Percentiles rank a stretch among this genome's conserved stretches.
Evolutionary conservation across 768 basidiomycete genomes (phyloP).

Genomic region (Macrocybe gigantea): DNA sequence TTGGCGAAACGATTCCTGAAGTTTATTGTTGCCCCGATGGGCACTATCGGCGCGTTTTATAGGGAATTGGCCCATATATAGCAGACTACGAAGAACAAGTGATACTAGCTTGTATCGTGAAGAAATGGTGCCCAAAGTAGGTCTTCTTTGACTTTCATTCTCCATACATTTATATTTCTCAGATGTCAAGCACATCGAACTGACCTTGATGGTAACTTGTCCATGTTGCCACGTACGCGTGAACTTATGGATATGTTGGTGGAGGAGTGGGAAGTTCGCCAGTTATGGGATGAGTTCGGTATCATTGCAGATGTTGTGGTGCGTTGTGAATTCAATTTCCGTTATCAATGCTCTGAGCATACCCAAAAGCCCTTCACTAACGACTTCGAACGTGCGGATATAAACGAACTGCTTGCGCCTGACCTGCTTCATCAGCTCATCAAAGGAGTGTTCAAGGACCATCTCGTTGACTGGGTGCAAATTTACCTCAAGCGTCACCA

Average conservation of each 20-base stretch:
- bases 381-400: slow-evolving; percentile 21
- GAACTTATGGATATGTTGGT: slow-evolving; percentile 14
- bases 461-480: slow-evolving; percentile 19
- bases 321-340: slow-evolving; percentile 3
- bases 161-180: neutral
- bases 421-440: slow-evolving; percentile 23
- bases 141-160: neutral
- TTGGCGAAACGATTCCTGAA: slow-evolving; percentile 14
- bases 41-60: slow-evolving; percentile 13
- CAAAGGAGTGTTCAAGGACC: slow-evolving; percentile 24
- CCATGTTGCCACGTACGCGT: slow-evolving; percentile 13
- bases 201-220: neutral
- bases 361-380: slow-evolving; percentile 6
- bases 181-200: neutral
- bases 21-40: slow-evolving; percentile 16
- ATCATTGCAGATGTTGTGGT: slow-evolving; percentile 18
- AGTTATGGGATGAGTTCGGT: slow-evolving; percentile 18
- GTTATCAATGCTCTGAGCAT: neutral
- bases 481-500: slow-evolving; percentile 12
- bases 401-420: slow-evolving; percentile 18
- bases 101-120: slow-evolving; percentile 13
- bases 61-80: slow-evolving; percentile 18
- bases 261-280: slow-evolving; percentile 6
- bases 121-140: slow-evolving; percentile 17
- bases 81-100: slow-evolving; percentile 20